Evolutionary conservation across 1,139 yeast species (phyloP).

Genomic region (Candida labiduridarum): DNA sequence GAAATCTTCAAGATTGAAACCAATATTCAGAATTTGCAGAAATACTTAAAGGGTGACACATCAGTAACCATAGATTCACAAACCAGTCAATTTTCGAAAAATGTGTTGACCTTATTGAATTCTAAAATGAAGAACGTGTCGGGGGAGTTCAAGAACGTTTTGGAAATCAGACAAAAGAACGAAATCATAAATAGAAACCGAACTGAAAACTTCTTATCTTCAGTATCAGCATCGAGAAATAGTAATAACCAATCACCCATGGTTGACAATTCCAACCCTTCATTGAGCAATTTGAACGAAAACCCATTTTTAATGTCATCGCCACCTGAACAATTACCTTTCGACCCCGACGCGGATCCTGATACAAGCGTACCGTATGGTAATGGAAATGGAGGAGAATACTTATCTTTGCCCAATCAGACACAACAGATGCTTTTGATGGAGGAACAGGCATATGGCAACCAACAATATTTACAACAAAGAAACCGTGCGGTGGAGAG

Average conservation of each 20-base stretch:
- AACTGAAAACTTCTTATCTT: constrained; percentile 78
- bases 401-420: constrained; percentile 68
- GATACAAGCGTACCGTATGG: constrained; percentile 33
- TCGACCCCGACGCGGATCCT: constrained; percentile 27
- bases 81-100: constrained; percentile 72
- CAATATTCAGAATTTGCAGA: constrained; percentile 66
- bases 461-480: constrained; percentile 73
- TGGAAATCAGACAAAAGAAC: constrained; percentile 83
- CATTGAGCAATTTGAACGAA: constrained; percentile 29
- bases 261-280: constrained; percentile 9
- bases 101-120: constrained; percentile 83
- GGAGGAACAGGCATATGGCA: constrained; percentile 74
- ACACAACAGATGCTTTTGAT: constrained; percentile 75
- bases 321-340: constrained; percentile 12
- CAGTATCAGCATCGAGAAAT: constrained; percentile 37
- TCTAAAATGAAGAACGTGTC: constrained; percentile 90
- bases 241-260: constrained; percentile 31
- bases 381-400: constrained; percentile 31
- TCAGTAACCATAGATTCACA: constrained; percentile 57
- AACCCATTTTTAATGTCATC: constrained; percentile 41
- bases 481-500: constrained; percentile 92
- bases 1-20: constrained; percentile 87
- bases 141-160: constrained; percentile 85
- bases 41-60: constrained; percentile 50
- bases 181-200: constrained; percentile 81